Evolutionary conservation across 2,329 filamentous ascomycete genomes (phyloP).

Genomic region (Lachnellula hyalina): DNA sequence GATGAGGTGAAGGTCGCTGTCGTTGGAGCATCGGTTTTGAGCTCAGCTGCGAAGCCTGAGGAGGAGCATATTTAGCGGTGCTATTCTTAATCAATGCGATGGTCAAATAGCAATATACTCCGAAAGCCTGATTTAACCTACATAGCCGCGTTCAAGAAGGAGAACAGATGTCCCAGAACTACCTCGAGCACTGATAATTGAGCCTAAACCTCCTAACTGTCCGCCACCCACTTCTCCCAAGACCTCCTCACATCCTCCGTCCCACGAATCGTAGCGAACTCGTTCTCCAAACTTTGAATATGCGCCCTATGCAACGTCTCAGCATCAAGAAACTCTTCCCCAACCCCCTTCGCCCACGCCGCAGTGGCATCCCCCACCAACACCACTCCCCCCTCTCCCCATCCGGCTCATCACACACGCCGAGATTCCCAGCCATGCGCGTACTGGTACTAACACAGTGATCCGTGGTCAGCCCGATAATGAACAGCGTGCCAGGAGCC

Average conservation of each 20-base stretch:
- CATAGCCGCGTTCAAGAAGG: background rate
- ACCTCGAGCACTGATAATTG: background rate
- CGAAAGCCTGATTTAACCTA: background rate
- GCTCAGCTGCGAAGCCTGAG: background rate
- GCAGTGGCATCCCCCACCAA: conserved; percentile 43
- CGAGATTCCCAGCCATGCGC: conserved; percentile 43
- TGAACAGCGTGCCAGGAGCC: conserved; percentile 12
- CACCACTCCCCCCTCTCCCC: conserved; percentile 35
- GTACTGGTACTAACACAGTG: conserved; percentile 45
- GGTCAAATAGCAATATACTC: background rate
- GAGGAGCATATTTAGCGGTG: too few relatives aligned
- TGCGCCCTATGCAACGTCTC: conserved; percentile 41
- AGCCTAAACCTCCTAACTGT: background rate
- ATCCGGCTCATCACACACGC: conserved; percentile 33
- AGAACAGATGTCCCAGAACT: background rate
- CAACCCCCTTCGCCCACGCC: conserved; percentile 35
- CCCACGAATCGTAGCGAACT: conserved; percentile 39
- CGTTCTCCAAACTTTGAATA: conserved; percentile 41
- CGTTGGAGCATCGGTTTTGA: conserved; percentile 3
- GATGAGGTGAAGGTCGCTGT: conserved; percentile 36
- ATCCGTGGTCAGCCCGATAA: conserved; percentile 42
- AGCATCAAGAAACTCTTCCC: conserved; percentile 35
- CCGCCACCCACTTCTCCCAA: conserved; percentile 1
- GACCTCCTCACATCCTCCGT: conserved; percentile 34
- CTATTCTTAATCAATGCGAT: background rate